These are phyloP conservation scores for Calonectria pteridis DNA, from an alignment of 2,329 filamentous ascomycete genomes.

Conservation along the genomic window DNA sequence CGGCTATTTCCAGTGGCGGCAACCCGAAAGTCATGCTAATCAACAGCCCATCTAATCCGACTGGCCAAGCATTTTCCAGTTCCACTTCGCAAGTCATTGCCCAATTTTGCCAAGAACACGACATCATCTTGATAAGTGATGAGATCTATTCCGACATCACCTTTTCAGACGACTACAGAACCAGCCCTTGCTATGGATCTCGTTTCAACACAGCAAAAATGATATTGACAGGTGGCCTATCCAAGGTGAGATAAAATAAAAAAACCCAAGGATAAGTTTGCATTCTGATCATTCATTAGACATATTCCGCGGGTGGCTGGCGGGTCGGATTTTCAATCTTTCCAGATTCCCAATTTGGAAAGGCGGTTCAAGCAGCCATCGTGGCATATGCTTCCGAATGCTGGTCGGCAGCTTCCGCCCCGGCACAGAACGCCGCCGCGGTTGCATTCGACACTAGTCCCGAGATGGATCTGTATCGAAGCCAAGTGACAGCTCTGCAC, in stretches of 20 bases:
- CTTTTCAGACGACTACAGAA: background rate
- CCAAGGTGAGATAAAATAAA: background rate
- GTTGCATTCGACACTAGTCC: conserved; percentile 5
- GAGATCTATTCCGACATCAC: conserved; percentile 12
- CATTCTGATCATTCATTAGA: background rate
- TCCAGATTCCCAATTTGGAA: background rate
- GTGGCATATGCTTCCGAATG: conserved; percentile 16
- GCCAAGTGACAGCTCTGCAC: background rate
- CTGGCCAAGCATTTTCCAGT: conserved; percentile 1
- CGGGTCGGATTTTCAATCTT: conserved; percentile 5
- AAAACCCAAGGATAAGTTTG: background rate
- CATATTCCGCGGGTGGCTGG: conserved; percentile 17
- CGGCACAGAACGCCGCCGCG: conserved; percentile 8
- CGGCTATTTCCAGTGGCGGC: background rate
- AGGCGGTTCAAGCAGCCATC: background rate
- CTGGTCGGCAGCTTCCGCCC: conserved; percentile 15
- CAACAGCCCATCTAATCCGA: conserved; percentile 14
- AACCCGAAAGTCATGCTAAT: conserved; percentile 1
- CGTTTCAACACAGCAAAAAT: background rate
- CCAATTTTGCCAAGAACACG: background rate
- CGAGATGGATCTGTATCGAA: conserved; percentile 5
- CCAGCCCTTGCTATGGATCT: background rate
- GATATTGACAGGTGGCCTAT: background rate
- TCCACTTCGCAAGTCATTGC: background rate
- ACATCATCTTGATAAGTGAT: conserved; percentile 1